These are phyloP conservation scores for Chaetomidium leptoderma DNA, from an alignment of 495 filamentous ascomycete genomes.

Conservation along the genomic window DNA sequence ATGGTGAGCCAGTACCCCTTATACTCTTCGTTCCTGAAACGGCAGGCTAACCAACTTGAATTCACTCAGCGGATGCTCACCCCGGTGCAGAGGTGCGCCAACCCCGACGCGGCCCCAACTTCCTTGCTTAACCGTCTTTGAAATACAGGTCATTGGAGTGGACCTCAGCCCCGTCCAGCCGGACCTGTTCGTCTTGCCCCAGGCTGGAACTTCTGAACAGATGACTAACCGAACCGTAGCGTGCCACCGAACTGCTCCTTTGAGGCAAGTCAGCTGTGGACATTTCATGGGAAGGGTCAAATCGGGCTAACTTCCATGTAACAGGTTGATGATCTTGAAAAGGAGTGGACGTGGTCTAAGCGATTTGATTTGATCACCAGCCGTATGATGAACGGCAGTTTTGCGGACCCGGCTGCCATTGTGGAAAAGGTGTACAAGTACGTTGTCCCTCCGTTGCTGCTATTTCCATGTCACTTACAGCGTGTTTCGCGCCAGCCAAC, in stretches of 20 bases:
- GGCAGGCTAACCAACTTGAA: neutral
- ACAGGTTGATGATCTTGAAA: slow-evolving; percentile 44
- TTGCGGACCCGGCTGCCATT: slow-evolving; percentile 40
- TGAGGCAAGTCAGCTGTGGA: neutral
- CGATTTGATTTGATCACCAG: slow-evolving; percentile 48
- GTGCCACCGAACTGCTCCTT: neutral
- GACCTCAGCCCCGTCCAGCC: neutral
- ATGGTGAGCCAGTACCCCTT: too few relatives aligned
- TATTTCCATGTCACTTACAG: too few relatives aligned
- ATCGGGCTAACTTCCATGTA: neutral
- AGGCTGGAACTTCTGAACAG: neutral
- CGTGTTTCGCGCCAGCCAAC: slow-evolving; percentile 7
- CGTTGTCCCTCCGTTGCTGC: neutral
- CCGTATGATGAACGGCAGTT: slow-evolving; percentile 40
- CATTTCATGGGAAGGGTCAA: too few relatives aligned
- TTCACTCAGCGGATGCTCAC: neutral
- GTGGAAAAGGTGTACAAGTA: slow-evolving; percentile 26
- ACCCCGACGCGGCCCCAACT: too few relatives aligned
- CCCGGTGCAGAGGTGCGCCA: neutral
- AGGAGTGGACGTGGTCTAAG: slow-evolving; percentile 42
- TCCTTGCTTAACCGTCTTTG: too few relatives aligned
- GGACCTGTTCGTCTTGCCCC: neutral
- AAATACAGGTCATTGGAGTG: neutral
- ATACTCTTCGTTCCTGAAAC: too few relatives aligned
- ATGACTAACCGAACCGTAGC: neutral